Base-by-base conservation (phyloP, 148 eudicot species). In the Vaccinium darrowii region DNA sequence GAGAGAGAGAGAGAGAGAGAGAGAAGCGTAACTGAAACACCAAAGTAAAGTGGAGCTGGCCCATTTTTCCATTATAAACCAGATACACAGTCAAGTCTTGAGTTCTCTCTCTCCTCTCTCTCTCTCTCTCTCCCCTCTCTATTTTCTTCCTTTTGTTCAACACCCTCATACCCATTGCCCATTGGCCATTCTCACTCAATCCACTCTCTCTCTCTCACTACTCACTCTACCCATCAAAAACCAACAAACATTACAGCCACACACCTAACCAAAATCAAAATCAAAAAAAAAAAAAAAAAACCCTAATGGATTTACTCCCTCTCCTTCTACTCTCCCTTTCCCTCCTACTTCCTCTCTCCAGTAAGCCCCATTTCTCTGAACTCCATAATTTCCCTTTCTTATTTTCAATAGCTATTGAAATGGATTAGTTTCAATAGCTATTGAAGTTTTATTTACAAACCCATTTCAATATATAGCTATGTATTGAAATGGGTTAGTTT, bases 341-440 rank as follows among this genome's bases (percentile, higher is more conserved):
- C 21, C 83, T 88, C n/a, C 73, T 91, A 36, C 50, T 86, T 69
- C 79, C 87, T 78, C 50, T 82, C 80, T 91, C 90, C 54, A 30
- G 93, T 91, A 88, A 88, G 90, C 86, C 54, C 19, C 25, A 15
- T 11, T 12, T 53, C 57, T 11, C 1, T 27, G 13, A 56, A 54
- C 71, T 21, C 23, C 4, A 43, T 43, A 43, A 43, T 43, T 43
- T 43, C 6, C 47, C 6, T 43, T 43, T 43, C 47, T 43, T 50
- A 10, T 2, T 23, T 10, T 51, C 53, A 51, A 7, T 7, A 51
- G 11, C 6, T 43, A 62, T 21, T 7, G 75, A 57, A 81, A 43
- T 7, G 13, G 47, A 1, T 33, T 33, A 33, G 36, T 33, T 43
- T 43, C 47, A 43, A 43, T 4, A 43, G 47, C 47, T 43, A 36